These are phyloP conservation scores for Pyrenophora graminea DNA, from an alignment of 2,329 filamentous ascomycete species.

Conservation along the genomic window DNA sequence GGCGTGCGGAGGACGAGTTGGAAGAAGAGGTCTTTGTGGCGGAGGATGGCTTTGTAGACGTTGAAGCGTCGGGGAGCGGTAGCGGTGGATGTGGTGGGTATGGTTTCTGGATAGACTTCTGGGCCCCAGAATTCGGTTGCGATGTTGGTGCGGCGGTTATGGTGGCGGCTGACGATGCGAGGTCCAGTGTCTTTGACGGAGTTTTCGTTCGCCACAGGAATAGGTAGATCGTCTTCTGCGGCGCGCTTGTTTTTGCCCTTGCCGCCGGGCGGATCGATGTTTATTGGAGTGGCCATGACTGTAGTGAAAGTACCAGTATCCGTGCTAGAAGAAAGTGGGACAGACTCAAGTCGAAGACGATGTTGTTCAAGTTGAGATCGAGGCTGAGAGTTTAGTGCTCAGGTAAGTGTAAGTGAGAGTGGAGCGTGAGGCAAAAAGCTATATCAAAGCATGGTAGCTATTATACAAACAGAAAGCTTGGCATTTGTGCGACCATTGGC, in stretches of 20 bases:
- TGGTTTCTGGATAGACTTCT: background rate
- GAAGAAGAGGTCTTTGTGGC: slow-evolving; percentile 44
- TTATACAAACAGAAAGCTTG: too few species aligned
- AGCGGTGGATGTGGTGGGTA: too few species aligned
- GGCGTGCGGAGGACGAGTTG: slow-evolving; percentile 36
- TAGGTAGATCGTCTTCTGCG: slow-evolving; percentile 13
- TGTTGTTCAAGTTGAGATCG: too few species aligned
- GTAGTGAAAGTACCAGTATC: too few species aligned
- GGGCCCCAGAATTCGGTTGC: slow-evolving; percentile 26
- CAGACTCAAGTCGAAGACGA: too few species aligned
- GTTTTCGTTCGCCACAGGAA: background rate
- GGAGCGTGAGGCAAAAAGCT: too few species aligned
- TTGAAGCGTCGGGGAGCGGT: slow-evolving; percentile 27
- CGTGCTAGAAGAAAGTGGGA: too few species aligned
- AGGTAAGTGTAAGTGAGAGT: too few species aligned
- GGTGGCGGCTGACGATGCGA: slow-evolving; percentile 26
- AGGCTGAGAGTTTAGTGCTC: too few species aligned
- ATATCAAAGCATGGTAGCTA: too few species aligned
- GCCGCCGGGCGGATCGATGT: background rate
- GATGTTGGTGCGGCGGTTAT: slow-evolving; percentile 29
- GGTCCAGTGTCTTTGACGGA: slow-evolving; percentile 2
- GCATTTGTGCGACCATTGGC: too few species aligned
- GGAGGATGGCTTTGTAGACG: slow-evolving; percentile 42
- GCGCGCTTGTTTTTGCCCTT: slow-evolving; percentile 30
- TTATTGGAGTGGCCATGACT: slow-evolving; percentile 4